Percentiles rank a stretch among this genome's conserved stretches.
These are phyloP conservation scores for Gaertneriomyces semiglobifer DNA, from an alignment of 192 early-diverging fungal species.

Conservation along the genomic window DNA sequence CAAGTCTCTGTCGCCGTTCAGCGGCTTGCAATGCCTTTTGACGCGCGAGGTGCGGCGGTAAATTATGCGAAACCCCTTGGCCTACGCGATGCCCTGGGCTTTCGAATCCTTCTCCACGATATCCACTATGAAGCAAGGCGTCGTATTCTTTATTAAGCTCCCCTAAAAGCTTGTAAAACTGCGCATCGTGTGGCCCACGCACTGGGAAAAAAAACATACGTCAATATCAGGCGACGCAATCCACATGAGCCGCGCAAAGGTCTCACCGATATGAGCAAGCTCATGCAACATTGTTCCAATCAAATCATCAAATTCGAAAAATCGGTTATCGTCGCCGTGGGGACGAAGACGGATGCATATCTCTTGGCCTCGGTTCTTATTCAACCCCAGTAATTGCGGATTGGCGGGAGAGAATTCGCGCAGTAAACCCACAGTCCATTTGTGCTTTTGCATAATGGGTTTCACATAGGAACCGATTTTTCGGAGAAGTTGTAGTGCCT, in stretches of 20 bases:
- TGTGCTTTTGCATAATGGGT: slow-evolving; percentile 66
- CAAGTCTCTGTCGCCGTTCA: slow-evolving; percentile 41
- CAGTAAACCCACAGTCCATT: slow-evolving; percentile 54
- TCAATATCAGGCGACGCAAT: background rate
- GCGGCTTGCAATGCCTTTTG: slow-evolving; percentile 53
- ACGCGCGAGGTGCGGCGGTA: slow-evolving; percentile 32
- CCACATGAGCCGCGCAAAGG: background rate
- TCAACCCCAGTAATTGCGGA: slow-evolving; percentile 58
- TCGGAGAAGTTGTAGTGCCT: slow-evolving; percentile 27
- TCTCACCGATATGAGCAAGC: slow-evolving; percentile 41
- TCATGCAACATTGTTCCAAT: slow-evolving; percentile 80
- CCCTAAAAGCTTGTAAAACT: slow-evolving; percentile 62
- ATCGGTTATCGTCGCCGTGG: slow-evolving; percentile 46
- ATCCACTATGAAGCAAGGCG: slow-evolving; percentile 42
- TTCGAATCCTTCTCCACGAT: slow-evolving; percentile 58
- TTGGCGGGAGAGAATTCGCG: slow-evolving; percentile 62
- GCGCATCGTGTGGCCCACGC: slow-evolving; percentile 60
- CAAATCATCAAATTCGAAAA: slow-evolving; percentile 60
- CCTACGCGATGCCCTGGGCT: slow-evolving; percentile 50
- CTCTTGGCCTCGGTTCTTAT: slow-evolving; percentile 63
- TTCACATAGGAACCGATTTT: slow-evolving; percentile 42
- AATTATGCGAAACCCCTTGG: slow-evolving; percentile 32
- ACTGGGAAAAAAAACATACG: slow-evolving; percentile 34
- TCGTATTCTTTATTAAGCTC: slow-evolving; percentile 63
- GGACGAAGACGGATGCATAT: slow-evolving; percentile 67